phyloP scores from a whole-genome alignment of 306 rosid species.

The Prunus persica region Prunus_persica_NCBIv2 NC_034013.1:750501-751000 shows the following conservation, averaged over 20 bases:
- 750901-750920: slow-evolving; percentile 83
- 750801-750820: slow-evolving; percentile 76
- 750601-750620: slow-evolving; percentile 90
- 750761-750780: neutral
- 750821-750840: slow-evolving; percentile 92
- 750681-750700: neutral
- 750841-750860: slow-evolving; percentile 95
- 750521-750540: neutral
- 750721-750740: neutral
- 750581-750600: slow-evolving; percentile 79
- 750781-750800: slow-evolving; percentile 94
- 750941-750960: slow-evolving; percentile 6
- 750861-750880: slow-evolving; percentile 88
- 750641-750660: neutral
- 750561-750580: slow-evolving; percentile 88
- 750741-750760: neutral
- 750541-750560: slow-evolving; percentile 42
- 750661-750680: neutral
- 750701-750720: no score
- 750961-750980: neutral
- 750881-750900: slow-evolving; percentile 92
- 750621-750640: slow-evolving; percentile 26
- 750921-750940: slow-evolving; percentile 79
- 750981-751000: no score
- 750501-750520: neutral